phyloP scores from a whole-genome alignment of 768 basidiomycete genomes.

The Russula olivacea region DNA sequence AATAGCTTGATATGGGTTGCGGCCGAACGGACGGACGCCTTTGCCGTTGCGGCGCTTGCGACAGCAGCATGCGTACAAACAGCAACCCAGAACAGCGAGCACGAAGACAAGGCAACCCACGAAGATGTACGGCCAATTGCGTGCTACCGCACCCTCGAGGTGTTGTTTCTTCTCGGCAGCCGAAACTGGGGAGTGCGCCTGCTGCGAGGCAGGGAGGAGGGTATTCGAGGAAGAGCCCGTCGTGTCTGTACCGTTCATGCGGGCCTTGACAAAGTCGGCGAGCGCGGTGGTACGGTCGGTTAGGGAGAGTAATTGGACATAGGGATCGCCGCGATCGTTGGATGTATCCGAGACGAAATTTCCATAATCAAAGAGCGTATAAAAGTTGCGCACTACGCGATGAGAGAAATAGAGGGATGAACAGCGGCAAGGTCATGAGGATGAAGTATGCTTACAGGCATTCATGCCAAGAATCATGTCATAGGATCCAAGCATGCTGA shows the following conservation, averaged over 20 bases:
- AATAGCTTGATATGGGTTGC: conserved; percentile 30
- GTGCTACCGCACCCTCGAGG: conserved; percentile 57
- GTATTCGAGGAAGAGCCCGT: conserved; percentile 48
- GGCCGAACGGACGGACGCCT: conserved; percentile 28
- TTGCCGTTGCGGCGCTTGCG: conserved; percentile 12
- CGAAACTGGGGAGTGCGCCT: conserved; percentile 59
- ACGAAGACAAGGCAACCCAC: conserved; percentile 51
- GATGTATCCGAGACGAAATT: conserved; percentile 51
- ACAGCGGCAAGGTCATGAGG: background rate
- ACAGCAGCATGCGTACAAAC: conserved; percentile 59
- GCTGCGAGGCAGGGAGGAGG: conserved; percentile 54
- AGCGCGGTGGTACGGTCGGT: conserved; percentile 49
- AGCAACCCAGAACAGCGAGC: conserved; percentile 41
- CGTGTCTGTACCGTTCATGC: conserved; percentile 54
- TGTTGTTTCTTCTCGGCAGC: conserved; percentile 59
- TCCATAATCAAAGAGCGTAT: conserved; percentile 68
- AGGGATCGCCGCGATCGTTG: conserved; percentile 49
- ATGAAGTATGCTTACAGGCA: conserved; percentile 47
- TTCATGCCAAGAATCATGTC: conserved; percentile 82
- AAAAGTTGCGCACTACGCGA: conserved; percentile 62
- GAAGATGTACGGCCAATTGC: conserved; percentile 70
- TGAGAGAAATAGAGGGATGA: conserved; percentile 9
- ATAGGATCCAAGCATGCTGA: conserved; percentile 69
- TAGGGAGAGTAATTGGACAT: conserved; percentile 60
- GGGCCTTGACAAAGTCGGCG: conserved; percentile 58